Conservation (phyloP, 352 stramenopile species). For the Phytopythium chamaehyphon region DNA sequence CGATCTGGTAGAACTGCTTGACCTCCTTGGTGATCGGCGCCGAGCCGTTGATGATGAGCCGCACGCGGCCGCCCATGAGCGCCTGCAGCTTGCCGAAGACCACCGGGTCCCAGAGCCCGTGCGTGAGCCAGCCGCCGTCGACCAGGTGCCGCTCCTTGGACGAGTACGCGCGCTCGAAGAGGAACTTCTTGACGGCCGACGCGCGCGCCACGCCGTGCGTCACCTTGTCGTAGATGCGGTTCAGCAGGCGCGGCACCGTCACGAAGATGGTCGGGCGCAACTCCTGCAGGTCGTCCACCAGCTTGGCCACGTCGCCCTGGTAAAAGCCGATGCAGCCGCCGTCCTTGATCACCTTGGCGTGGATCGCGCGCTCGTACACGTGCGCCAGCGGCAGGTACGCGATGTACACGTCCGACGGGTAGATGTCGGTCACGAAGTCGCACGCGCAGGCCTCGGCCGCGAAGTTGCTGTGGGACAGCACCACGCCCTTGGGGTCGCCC, state of each 20-base stretch:
- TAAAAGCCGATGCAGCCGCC: slow-evolving; percentile 91
- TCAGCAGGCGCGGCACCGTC: slow-evolving; percentile 91
- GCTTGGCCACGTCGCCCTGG: slow-evolving; percentile 74
- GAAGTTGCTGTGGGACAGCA: slow-evolving; percentile 60
- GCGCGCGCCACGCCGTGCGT: slow-evolving; percentile 44
- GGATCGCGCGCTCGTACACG: slow-evolving; percentile 88
- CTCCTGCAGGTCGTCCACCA: slow-evolving; percentile 89
- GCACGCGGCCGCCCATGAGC: slow-evolving; percentile 85
- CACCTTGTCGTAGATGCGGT: slow-evolving; percentile 94
- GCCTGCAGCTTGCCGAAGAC: slow-evolving; percentile 95
- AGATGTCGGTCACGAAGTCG: slow-evolving; percentile 9
- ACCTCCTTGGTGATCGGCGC: slow-evolving; percentile 93
- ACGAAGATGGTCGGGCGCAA: slow-evolving; percentile 89
- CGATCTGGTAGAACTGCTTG: slow-evolving; percentile 93
- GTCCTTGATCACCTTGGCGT: slow-evolving; percentile 38
- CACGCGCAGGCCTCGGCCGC: slow-evolving; percentile 15
- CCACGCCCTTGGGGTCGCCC: slow-evolving; percentile 62
- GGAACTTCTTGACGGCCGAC: slow-evolving; percentile 77
- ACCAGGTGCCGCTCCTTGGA: slow-evolving; percentile 68
- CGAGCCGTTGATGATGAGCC: slow-evolving; percentile 92
- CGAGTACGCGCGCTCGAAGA: slow-evolving; percentile 83
- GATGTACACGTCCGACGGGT: slow-evolving; percentile 51
- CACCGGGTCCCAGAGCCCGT: slow-evolving; percentile 91
- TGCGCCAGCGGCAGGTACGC: slow-evolving; percentile 94
- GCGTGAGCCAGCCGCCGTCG: slow-evolving; percentile 24